Evolutionary conservation across 2,329 filamentous ascomycete species (phyloP), one percentile per base, ranked within the genome.

Genomic region (Zelopaecilomyces penicillatus): DNA sequence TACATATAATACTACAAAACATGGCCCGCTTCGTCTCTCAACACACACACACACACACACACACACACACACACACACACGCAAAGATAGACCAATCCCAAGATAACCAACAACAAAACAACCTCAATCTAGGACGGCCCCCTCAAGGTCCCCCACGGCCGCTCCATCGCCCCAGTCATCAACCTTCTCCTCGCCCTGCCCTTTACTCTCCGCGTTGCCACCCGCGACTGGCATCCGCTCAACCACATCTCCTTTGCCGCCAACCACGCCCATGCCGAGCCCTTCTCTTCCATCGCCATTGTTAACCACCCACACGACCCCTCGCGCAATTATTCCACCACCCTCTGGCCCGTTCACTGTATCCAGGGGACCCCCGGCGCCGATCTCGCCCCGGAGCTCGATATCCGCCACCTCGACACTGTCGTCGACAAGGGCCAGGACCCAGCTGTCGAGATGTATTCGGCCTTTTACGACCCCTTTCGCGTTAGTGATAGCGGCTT

Each of bases 311-410:
- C 85, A 2, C 53, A 66, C 51, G 80, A 87, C 64, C 62, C 76
- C 4, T 55, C 69, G 6, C 80, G 86, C 60, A 73, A 68, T 27
- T 83, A 88, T 67, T 64, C 69, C 35, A 82, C 83, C 44, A 73
- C 79, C 34, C 74, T 98, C 7, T 98, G 93, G 93, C 93, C 93
- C 1, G 78, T 79, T 26, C 93, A 98, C 68, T 97, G 93, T 67
- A 76, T 97, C 6, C 83, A 87, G 57, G 71, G 71, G 37, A 87
- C 85, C 0, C 63, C 70, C 1, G 93, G 93, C 8, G 82, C 86
- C 0, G 75, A 80, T 41, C 70, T 97, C 26, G 73, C 93, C 5
- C 75, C 82, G 0, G 88, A 89, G 59, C 73, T 97, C 1, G 69
- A 87, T 41, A 47, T 59, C 10, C 55, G 58, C 6, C 72, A 70